Percentiles rank a stretch among this genome's conserved stretches.
Conservation (phyloP, 768 basidiomycete genomes). For the Leccinum pellstonianum region DNA sequence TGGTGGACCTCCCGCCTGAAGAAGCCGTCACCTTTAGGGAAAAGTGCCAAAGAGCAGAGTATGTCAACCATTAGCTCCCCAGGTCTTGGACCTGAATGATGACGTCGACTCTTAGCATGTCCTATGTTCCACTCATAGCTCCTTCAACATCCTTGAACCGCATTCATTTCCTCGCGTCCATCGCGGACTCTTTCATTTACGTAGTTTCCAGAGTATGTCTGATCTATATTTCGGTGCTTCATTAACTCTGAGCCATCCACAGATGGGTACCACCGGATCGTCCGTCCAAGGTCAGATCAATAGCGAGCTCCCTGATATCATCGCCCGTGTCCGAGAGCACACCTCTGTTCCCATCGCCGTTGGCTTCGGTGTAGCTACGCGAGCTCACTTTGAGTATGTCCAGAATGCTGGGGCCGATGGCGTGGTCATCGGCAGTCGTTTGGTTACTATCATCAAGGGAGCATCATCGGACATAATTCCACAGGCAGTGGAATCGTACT, state of each 20-base stretch:
- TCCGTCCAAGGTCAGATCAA: constrained; percentile 73
- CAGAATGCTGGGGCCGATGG: constrained; percentile 90
- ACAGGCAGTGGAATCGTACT: constrained; percentile 66
- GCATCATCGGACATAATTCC: constrained; percentile 50
- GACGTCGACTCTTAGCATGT: constrained; percentile 55
- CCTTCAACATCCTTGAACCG: constrained; percentile 88
- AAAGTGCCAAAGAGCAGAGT: constrained; percentile 82
- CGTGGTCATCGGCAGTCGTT: constrained; percentile 88
- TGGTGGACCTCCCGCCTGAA: constrained; percentile 97
- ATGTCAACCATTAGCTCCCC: constrained; percentile 31
- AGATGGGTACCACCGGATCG: constrained; percentile 99
- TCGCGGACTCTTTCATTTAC: constrained; percentile 97
- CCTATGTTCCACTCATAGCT: constrained; percentile 93
- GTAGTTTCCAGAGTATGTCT: constrained; percentile 86
- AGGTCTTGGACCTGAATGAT: neutral
- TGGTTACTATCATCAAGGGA: constrained; percentile 78
- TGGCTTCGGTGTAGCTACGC: constrained; percentile 93
- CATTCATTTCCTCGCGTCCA: constrained; percentile 86
- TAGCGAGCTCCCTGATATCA: constrained; percentile 74
- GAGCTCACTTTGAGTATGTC: constrained; percentile 84
- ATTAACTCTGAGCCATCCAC: constrained; percentile 15
- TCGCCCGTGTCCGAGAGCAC: constrained; percentile 77
- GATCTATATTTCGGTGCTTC: neutral
- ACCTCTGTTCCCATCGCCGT: constrained; percentile 86
- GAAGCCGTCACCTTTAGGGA: constrained; percentile 89